A percentile compares a stretch with the other conserved stretches of the same genome.
phyloP scores from a whole-genome alignment of 1,284 basidiomycete species.

The Sanghuangporus sanghuang region DNA sequence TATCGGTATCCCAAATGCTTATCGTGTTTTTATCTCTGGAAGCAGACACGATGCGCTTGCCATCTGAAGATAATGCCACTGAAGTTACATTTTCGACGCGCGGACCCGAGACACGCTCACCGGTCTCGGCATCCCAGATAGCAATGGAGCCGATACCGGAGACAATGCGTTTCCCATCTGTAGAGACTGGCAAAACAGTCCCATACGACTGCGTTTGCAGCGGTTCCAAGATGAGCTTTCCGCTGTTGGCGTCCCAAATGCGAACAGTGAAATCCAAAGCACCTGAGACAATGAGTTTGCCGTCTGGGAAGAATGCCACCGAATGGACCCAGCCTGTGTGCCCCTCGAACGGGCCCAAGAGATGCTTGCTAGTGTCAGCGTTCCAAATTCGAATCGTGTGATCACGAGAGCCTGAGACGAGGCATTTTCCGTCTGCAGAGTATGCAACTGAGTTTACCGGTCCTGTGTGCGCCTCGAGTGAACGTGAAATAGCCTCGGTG shows the following conservation, averaged over 20 bases:
- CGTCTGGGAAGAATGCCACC: conserved; percentile 4
- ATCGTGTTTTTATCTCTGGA: not conserved
- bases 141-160: not conserved
- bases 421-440: not conserved
- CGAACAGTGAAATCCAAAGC: not conserved
- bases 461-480: not conserved
- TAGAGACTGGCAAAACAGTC: not conserved
- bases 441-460: not conserved
- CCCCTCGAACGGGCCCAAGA: not conserved
- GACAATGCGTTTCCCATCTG: not conserved
- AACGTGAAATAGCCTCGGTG: not conserved
- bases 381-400: not conserved
- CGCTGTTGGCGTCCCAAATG: not conserved
- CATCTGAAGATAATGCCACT: not conserved
- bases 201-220: not conserved
- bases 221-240: not conserved
- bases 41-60: not conserved
- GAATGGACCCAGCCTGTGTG: not conserved
- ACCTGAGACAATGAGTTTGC: not conserved
- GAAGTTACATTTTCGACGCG: not conserved
- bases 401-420: conserved; percentile 1
- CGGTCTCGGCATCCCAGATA: not conserved
- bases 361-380: not conserved
- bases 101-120: not conserved
- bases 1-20: not conserved